Percentiles rank a stretch among this genome's conserved stretches.
phyloP scores from a whole-genome alignment of 1,284 basidiomycete species.

The Flammula alnicola region DNA sequence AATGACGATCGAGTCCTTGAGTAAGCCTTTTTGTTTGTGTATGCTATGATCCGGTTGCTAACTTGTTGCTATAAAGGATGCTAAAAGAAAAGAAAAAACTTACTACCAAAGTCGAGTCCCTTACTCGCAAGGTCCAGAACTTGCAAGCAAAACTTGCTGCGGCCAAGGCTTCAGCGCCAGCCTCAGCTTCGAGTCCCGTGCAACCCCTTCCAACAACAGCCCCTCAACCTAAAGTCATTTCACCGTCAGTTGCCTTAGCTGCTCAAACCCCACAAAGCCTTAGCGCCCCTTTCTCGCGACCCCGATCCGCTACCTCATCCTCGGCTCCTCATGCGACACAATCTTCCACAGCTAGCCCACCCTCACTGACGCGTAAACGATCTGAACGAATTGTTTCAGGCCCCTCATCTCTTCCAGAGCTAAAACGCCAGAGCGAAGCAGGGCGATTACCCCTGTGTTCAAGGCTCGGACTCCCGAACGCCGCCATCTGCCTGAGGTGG shows the following conservation, averaged over 20 bases:
- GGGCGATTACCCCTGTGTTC: conserved; percentile 50
- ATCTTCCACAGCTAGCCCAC: conserved; percentile 19
- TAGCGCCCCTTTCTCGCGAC: conserved; percentile 19
- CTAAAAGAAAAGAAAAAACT: conserved; percentile 81
- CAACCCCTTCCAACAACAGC: background rate
- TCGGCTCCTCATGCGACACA: conserved; percentile 15
- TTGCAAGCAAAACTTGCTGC: conserved; percentile 68
- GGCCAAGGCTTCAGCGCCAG: conserved; percentile 45
- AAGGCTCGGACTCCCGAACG: conserved; percentile 52
- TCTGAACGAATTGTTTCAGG: conserved; percentile 44
- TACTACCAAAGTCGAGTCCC: conserved; percentile 63
- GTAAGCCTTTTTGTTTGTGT: conserved; percentile 49
- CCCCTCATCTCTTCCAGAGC: conserved; percentile 48
- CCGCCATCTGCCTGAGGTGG: conserved; percentile 26
- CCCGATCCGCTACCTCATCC: conserved; percentile 23
- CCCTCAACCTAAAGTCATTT: conserved; percentile 6
- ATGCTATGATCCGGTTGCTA: conserved; percentile 2
- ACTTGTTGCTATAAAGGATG: conserved; percentile 47
- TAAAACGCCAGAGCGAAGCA: conserved; percentile 57
- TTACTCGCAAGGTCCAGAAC: conserved; percentile 71
- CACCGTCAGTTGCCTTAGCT: conserved; percentile 12
- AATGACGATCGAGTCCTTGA: conserved; percentile 80
- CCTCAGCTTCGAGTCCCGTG: background rate
- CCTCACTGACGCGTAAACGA: conserved; percentile 23
- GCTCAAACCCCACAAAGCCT: conserved; percentile 8